A percentile compares a stretch with the other conserved stretches of the same genome.
phyloP scores from a whole-genome alignment of 2,329 filamentous ascomycete species.

The Aspergillus sp. region DNA sequence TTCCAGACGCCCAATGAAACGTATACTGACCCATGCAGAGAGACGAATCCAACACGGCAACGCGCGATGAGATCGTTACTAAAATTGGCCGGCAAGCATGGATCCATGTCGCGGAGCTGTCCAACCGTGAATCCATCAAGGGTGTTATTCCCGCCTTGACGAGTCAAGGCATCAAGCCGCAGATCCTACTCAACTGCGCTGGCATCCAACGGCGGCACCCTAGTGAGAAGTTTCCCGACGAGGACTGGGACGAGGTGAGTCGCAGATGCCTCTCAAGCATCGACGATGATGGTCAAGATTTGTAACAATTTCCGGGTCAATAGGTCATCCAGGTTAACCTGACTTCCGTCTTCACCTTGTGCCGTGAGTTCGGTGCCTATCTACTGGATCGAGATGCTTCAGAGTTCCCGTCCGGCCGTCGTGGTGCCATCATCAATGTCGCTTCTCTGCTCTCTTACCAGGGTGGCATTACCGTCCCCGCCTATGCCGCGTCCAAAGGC shows the following conservation, averaged over 20 bases:
- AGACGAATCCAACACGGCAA: slow-evolving; percentile 50
- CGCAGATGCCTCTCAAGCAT: not conserved
- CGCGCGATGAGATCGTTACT: slow-evolving; percentile 42
- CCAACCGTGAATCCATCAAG: slow-evolving; percentile 41
- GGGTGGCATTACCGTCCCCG: slow-evolving; percentile 82
- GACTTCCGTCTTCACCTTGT: slow-evolving; percentile 65
- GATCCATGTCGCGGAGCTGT: slow-evolving; percentile 46
- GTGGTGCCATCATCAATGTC: slow-evolving; percentile 70
- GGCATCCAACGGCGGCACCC: slow-evolving; percentile 81
- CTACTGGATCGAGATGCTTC: slow-evolving; percentile 30
- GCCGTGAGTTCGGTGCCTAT: slow-evolving; percentile 36
- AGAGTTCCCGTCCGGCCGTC: slow-evolving; percentile 42
- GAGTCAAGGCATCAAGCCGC: slow-evolving; percentile 56
- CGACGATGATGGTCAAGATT: not conserved
- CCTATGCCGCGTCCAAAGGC: slow-evolving; percentile 83
- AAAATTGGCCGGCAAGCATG: slow-evolving; percentile 39
- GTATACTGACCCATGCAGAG: slow-evolving; percentile 40
- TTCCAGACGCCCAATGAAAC: not conserved
- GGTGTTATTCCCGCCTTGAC: slow-evolving; percentile 40
- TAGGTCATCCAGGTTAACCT: slow-evolving; percentile 84
- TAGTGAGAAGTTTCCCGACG: slow-evolving; percentile 70
- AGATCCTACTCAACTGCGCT: slow-evolving; percentile 82
- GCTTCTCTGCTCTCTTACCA: slow-evolving; percentile 79
- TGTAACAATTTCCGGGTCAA: slow-evolving; percentile 76
- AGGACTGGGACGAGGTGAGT: slow-evolving; percentile 69